Evolutionary conservation across 495 filamentous ascomycete species (phyloP).

Genomic region (Aspergillus kassunensis): DNA sequence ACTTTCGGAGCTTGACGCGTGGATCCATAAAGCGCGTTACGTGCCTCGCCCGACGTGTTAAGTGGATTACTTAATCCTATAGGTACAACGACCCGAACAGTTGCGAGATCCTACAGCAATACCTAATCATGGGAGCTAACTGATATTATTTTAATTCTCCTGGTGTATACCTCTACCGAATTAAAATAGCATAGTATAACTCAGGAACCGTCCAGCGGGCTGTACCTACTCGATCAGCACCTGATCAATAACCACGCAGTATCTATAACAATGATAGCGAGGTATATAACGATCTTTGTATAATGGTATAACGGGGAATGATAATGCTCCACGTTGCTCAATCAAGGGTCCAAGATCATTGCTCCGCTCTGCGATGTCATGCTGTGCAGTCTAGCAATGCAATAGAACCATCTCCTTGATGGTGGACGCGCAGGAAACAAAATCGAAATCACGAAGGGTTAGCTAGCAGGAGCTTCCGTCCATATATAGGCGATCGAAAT

Average conservation of each 20-base stretch:
- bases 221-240: not conserved
- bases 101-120: too few species aligned
- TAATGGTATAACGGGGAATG: not conserved
- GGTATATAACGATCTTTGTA: conserved; percentile 7
- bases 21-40: conserved; percentile 8
- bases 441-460: conserved; percentile 1
- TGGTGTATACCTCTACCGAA: conserved; percentile 1
- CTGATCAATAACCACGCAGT: not conserved
- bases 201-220: not conserved
- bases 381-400: not conserved
- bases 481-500: conserved; percentile 33
- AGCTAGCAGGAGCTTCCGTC: conserved; percentile 27
- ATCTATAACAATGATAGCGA: conserved; percentile 7
- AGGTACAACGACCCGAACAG: not conserved
- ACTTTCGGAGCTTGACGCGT: conserved; percentile 29
- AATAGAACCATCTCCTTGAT: not conserved
- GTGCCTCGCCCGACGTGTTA: too few species aligned
- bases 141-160: not conserved
- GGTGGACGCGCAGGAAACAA: not conserved
- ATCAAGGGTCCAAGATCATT: conserved; percentile 2
- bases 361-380: not conserved
- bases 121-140: not conserved
- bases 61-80: conserved; percentile 24
- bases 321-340: not conserved
- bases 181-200: conserved; percentile 1